A percentile compares a stretch with the other conserved stretches of the same genome.
Conservation (phyloP, 1,284 basidiomycete species). For the Boletus semigastroideus region DNA sequence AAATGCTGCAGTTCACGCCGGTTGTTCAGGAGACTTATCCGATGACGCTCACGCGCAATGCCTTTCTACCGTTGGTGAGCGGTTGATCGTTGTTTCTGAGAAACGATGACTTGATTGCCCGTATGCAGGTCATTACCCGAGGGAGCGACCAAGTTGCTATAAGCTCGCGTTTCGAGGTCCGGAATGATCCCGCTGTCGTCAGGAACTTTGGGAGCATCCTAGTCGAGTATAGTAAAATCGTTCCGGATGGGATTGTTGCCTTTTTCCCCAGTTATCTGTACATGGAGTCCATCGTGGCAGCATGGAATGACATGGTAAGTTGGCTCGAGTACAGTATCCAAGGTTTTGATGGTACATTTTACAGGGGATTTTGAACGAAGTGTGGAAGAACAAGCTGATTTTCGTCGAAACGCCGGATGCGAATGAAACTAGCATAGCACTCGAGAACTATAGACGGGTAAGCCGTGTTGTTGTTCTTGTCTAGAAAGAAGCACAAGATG, state of each 20-base stretch:
- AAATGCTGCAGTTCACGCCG: conserved; percentile 98
- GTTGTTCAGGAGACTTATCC: conserved; percentile 97
- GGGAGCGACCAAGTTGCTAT: conserved; percentile 99
- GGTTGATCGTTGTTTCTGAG: background rate
- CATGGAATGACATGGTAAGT: conserved; percentile 99
- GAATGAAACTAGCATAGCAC: conserved; percentile 96
- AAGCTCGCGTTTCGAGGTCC: conserved; percentile 98
- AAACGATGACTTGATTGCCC: background rate
- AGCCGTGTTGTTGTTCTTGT: conserved; percentile 22
- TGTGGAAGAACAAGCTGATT: conserved; percentile 99
- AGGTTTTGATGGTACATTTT: conserved; percentile 10
- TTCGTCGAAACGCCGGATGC: conserved; percentile 99
- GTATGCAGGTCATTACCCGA: conserved; percentile 87
- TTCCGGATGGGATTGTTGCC: conserved; percentile 98
- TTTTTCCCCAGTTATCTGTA: conserved; percentile 99
- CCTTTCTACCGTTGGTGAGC: conserved; percentile 92
- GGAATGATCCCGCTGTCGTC: conserved; percentile 98
- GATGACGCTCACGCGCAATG: conserved; percentile 97
- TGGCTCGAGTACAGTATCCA: background rate
- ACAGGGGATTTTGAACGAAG: conserved; percentile 97
- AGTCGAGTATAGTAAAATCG: conserved; percentile 96
- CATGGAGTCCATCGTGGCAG: conserved; percentile 99
- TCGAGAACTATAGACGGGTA: conserved; percentile 96
- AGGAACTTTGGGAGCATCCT: conserved; percentile 98
- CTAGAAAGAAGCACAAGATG: background rate